These are phyloP conservation scores for Naganishia vishniacii DNA, from an alignment of 768 basidiomycete genomes.

Conservation along the genomic window DNA sequence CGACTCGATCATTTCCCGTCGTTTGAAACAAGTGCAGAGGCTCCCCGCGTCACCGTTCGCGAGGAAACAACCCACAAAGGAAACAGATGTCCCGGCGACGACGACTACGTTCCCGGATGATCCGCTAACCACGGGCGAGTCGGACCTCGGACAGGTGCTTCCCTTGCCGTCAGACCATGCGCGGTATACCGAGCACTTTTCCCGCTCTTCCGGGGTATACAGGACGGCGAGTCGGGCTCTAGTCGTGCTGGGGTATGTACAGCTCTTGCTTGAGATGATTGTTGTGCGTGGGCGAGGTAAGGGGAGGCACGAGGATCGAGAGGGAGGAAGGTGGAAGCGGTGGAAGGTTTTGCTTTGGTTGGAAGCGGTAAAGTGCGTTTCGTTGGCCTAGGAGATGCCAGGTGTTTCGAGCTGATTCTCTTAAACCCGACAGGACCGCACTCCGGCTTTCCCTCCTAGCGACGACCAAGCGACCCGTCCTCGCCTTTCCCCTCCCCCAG, in stretches of 20 bases:
- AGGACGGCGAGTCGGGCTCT: slow-evolving; percentile 71
- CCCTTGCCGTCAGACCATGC: slow-evolving; percentile 57
- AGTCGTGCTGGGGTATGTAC: slow-evolving; percentile 69
- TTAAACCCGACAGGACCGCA: not conserved
- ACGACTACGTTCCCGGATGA: not conserved
- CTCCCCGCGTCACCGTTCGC: slow-evolving; percentile 42
- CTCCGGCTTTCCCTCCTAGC: slow-evolving; percentile 9
- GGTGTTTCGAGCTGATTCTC: not conserved
- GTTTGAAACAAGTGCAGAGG: slow-evolving; percentile 61
- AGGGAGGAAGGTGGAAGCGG: slow-evolving; percentile 48
- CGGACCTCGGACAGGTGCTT: not conserved
- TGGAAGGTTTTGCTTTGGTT: slow-evolving; percentile 74
- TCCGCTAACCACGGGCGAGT: not conserved
- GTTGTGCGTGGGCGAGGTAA: slow-evolving; percentile 66
- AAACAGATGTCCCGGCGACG: not conserved
- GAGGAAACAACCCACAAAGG: not conserved
- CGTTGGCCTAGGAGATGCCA: not conserved
- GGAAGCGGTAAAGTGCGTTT: slow-evolving; percentile 77
- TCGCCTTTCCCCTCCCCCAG: slow-evolving; percentile 75
- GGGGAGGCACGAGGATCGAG: slow-evolving; percentile 50
- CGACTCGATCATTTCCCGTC: slow-evolving; percentile 75
- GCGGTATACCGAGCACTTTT: slow-evolving; percentile 85
- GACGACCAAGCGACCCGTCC: slow-evolving; percentile 60
- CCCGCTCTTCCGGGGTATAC: slow-evolving; percentile 63
- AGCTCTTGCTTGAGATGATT: slow-evolving; percentile 85